phyloP scores from a whole-genome alignment of 805 yeast species.

The Wickerhamomyces pijperi region DNA sequence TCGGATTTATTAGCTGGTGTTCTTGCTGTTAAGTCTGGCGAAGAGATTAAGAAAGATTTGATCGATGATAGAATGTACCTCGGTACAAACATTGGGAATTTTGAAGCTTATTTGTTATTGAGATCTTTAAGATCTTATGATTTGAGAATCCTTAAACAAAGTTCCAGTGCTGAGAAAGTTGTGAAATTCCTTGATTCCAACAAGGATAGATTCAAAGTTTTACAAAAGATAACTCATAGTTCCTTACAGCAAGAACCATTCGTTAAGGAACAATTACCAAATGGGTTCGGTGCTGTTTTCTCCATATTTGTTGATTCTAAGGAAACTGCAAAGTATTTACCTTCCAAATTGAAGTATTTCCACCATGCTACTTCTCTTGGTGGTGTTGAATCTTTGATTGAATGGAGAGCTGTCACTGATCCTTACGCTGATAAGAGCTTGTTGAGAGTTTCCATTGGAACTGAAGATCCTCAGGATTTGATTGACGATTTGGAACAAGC shows the following conservation, averaged over 20 bases:
- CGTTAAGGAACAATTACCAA: constrained; percentile 54
- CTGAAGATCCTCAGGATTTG: constrained; percentile 68
- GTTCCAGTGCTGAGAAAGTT: constrained; percentile 46
- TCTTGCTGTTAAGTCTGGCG: constrained; percentile 48
- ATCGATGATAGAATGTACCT: constrained; percentile 53
- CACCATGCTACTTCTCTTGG: constrained; percentile 92
- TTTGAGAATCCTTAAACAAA: constrained; percentile 58
- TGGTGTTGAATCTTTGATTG: constrained; percentile 83
- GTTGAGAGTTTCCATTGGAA: constrained; percentile 70
- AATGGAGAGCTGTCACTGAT: constrained; percentile 80
- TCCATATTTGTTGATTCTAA: constrained; percentile 41
- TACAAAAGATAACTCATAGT: constrained; percentile 54
- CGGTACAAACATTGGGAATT: constrained; percentile 71
- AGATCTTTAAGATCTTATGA: constrained; percentile 78
- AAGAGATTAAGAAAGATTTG: constrained; percentile 34
- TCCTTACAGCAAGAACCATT: constrained; percentile 65
- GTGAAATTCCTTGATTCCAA: constrained; percentile 50
- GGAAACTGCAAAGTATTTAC: constrained; percentile 50
- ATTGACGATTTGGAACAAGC: constrained; percentile 65
- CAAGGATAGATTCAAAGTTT: constrained; percentile 31
- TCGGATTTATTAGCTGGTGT: constrained; percentile 83
- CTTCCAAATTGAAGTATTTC: constrained; percentile 56
- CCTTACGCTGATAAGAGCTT: constrained; percentile 40
- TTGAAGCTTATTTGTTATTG: constrained; percentile 64
- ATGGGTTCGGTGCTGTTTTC: constrained; percentile 68